Conservation (phyloP, 257 asterid genomes). For the Nyctanthes arbortristis region DNA sequence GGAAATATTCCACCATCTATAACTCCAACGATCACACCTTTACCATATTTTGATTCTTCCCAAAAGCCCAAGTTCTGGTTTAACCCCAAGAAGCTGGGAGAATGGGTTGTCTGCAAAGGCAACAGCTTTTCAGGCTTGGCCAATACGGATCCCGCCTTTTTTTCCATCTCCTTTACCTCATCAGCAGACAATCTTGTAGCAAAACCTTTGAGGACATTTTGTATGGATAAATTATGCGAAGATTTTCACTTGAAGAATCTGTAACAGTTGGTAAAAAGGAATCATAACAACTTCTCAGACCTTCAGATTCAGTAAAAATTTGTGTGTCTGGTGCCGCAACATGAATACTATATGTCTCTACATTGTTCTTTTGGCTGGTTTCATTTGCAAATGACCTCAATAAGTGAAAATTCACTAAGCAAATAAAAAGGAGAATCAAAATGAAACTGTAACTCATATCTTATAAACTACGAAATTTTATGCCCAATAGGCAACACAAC, state of each 20-base stretch:
- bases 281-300: conserved; percentile 23
- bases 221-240: conserved; percentile 26
- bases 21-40: conserved; percentile 33
- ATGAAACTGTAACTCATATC: too few relatives aligned
- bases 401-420: too few relatives aligned
- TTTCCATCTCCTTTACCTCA: conserved; percentile 35
- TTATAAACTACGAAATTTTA: too few relatives aligned
- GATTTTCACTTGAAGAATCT: conserved; percentile 8
- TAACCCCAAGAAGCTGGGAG: conserved; percentile 38
- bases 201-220: conserved; percentile 38
- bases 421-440: too few relatives aligned
- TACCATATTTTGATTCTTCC: conserved; percentile 33
- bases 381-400: neutral
- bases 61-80: conserved; percentile 27
- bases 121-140: conserved; percentile 23
- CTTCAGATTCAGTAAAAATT: neutral
- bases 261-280: conserved; percentile 26
- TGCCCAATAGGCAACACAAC: too few relatives aligned
- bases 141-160: conserved; percentile 21
- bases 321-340: conserved; percentile 9
- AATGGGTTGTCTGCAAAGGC: conserved; percentile 34
- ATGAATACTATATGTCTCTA: conserved; percentile 31
- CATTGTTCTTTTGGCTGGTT: neutral
- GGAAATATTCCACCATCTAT: conserved; percentile 36
- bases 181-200: conserved; percentile 27